A percentile compares a stretch with the other conserved stretches of the same genome.
Evolutionary conservation across 768 basidiomycete species (phyloP).

Genomic region (Pholiota molesta): DNA sequence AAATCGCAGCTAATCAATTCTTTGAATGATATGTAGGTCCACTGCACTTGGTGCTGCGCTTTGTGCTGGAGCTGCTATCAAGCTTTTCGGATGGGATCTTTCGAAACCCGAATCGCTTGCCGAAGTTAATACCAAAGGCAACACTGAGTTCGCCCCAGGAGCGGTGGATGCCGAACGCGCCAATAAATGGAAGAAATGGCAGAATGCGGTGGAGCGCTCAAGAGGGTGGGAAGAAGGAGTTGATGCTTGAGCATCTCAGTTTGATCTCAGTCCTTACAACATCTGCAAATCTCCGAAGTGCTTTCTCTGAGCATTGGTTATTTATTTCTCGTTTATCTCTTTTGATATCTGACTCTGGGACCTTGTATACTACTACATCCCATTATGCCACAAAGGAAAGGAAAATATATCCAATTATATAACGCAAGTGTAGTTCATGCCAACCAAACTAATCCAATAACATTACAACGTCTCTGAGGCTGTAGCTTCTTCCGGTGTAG

Average conservation of each 20-base stretch:
- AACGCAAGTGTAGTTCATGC: no score
- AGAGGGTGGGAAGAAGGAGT: slow-evolving; percentile 77
- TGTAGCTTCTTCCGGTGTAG: no score
- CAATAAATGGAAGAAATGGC: slow-evolving; percentile 80
- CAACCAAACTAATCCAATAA: no score
- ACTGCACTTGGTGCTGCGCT: slow-evolving; percentile 96
- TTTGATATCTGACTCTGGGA: neutral
- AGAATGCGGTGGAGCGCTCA: slow-evolving; percentile 84
- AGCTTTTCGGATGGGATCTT: slow-evolving; percentile 92
- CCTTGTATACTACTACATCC: slow-evolving; percentile 3
- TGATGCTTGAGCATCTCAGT: slow-evolving; percentile 15
- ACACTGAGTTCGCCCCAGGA: slow-evolving; percentile 64
- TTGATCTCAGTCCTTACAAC: neutral
- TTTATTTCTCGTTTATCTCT: neutral
- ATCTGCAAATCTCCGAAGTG: neutral
- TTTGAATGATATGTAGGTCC: slow-evolving; percentile 52
- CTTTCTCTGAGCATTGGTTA: neutral
- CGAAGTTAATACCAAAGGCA: slow-evolving; percentile 88
- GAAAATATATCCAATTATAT: neutral
- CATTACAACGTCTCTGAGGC: no score
- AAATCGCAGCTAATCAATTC: neutral
- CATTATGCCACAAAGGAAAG: neutral
- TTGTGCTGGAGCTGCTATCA: slow-evolving; percentile 87
- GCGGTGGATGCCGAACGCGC: slow-evolving; percentile 55
- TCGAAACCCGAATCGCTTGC: slow-evolving; percentile 77